These are phyloP conservation scores for Xeromyces bisporus DNA, from an alignment of 495 filamentous ascomycete species.

Conservation along the genomic window DNA sequence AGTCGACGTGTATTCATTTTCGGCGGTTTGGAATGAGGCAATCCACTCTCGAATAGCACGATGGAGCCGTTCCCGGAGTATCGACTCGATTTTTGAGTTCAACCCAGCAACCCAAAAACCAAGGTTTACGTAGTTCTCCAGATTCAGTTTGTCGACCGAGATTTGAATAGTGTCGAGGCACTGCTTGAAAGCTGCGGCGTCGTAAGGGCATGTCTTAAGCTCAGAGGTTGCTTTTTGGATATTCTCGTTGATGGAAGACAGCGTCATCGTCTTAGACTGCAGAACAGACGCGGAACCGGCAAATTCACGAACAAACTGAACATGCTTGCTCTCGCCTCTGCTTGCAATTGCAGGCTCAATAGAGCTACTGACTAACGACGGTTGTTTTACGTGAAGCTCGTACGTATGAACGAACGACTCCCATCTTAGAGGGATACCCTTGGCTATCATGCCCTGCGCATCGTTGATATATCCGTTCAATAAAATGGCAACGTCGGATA, in stretches of 20 bases:
- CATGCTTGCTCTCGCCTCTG: conserved; percentile 73
- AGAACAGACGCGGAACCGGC: conserved; percentile 66
- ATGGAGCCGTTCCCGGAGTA: conserved; percentile 58
- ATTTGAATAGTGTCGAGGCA: conserved; percentile 73
- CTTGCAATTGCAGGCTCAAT: conserved; percentile 40
- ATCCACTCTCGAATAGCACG: conserved; percentile 76
- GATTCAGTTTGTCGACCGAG: conserved; percentile 82
- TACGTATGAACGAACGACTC: conserved; percentile 95
- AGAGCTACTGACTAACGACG: conserved; percentile 37
- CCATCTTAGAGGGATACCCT: conserved; percentile 82
- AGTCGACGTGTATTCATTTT: conserved; percentile 16
- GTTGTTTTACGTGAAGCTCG: conserved; percentile 71
- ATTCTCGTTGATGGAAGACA: conserved; percentile 62
- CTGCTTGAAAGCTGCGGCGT: conserved; percentile 52
- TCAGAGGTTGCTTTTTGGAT: conserved; percentile 70
- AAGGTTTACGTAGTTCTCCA: conserved; percentile 89
- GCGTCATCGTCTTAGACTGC: conserved; percentile 64
- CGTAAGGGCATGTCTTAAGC: conserved; percentile 73
- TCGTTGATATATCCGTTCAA: conserved; percentile 84
- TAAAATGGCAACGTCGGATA: conserved; percentile 72
- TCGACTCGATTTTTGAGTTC: conserved; percentile 65
- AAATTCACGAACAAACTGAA: conserved; percentile 90
- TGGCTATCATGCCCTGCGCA: conserved; percentile 59
- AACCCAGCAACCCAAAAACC: conserved; percentile 70
- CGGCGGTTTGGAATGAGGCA: conserved; percentile 52